These are phyloP conservation scores for Eucalyptus regnans DNA, from an alignment of 345 rosid genomes.

Conservation along the genomic window DNA sequence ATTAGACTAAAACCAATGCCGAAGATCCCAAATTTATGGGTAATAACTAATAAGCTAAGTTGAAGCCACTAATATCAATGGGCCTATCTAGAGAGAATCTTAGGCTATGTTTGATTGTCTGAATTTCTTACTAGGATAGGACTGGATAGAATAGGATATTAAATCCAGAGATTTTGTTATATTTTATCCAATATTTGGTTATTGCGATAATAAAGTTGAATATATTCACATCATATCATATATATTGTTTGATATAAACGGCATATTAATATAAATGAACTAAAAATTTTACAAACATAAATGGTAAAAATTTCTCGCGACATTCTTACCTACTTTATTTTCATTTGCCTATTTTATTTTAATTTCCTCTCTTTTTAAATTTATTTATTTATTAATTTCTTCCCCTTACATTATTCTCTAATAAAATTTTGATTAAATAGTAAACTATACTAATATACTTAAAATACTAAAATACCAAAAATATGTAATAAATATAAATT, in stretches of 20 bases:
- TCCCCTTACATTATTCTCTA: too few relatives aligned
- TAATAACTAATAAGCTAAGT: background rate
- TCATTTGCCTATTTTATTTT: too few relatives aligned
- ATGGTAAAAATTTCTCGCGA: rapidly evolving
- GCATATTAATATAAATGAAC: too few relatives aligned
- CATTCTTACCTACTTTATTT: too few relatives aligned
- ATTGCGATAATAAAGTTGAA: rapidly evolving
- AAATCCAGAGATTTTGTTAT: rapidly evolving
- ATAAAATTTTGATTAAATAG: too few relatives aligned
- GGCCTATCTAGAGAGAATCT: background rate
- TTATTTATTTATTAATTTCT: too few relatives aligned
- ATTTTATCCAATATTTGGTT: rapidly evolving
- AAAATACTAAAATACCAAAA: too few relatives aligned
- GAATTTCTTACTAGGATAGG: rapidly evolving
- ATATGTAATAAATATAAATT: too few relatives aligned
- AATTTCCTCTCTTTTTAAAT: too few relatives aligned
- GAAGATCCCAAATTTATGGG: background rate
- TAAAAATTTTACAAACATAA: rapidly evolving
- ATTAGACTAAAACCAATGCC: background rate
- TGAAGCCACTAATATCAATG: background rate
- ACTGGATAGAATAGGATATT: rapidly evolving
- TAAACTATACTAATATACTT: too few relatives aligned
- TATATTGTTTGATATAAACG: rapidly evolving
- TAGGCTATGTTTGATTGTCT: rapidly evolving
- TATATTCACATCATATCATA: too few relatives aligned